Evolutionary conservation across 805 yeast species (phyloP), one percentile per base, ranked within the genome.

Genomic region (Metschnikowia continentalis): DNA sequence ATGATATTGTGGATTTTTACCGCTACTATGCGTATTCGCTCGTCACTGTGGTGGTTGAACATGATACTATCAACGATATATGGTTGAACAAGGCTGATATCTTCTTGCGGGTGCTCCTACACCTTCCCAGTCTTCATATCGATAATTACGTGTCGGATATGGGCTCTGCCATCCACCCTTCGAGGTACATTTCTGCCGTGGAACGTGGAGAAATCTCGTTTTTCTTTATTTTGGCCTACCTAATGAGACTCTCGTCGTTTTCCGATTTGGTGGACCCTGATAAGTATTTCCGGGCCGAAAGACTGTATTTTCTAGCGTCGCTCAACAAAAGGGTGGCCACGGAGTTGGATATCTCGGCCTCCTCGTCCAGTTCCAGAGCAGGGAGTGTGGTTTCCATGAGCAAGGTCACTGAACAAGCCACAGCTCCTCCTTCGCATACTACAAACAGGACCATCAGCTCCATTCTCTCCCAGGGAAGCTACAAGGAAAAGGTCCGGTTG

Each of bases 181-280:
- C 33, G 19, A 48, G 33, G 38, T 33, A 54, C 35, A 40, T 56
- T 3, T 26, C 61, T 1, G 48, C 37, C 4, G 13, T 36, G 1
- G 58, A 54, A 22, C 52, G 61, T 32, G 60, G 55, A 11, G 60
- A 58, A 36, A 38, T 58, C 8, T 49, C 61, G 14, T 56, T 58
- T 32, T 58, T 50, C 40, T 58, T 36, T 30, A 43, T 56, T 7
- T 35, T 58, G 30, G 51, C 55, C 36, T 44, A 39, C 35, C 42
- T 56, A n/a, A 45, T 58, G 32, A 48, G 54, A 5, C 35, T 50
- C 15, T 47, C 50, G 22, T 38, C 48, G 3, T 20, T 58, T n/a
- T 33, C 49, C 2, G 42, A 40, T 3, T 41, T 54, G 39, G 52
- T 53, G 7, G 42, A 41, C 6, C 49, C 59, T 1, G 55, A 49